Evolutionary conservation across 1,284 basidiomycete species (phyloP), one percentile per base, ranked within the genome.

Genomic region (Tilletia indica): DNA sequence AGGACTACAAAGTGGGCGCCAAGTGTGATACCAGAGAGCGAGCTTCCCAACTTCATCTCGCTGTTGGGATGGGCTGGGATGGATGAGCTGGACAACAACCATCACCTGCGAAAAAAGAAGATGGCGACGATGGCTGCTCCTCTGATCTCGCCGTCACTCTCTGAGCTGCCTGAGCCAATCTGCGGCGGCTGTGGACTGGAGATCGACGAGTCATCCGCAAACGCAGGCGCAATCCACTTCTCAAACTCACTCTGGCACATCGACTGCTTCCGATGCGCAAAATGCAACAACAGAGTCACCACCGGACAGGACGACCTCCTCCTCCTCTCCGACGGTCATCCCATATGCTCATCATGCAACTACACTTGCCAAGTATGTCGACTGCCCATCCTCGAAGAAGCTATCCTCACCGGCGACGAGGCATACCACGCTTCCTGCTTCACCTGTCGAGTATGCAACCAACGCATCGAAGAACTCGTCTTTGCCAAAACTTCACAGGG

Each of bases 391-490:
- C 74, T 74, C 68, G 78, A 78, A 39, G 74, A 79, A 84, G 95
- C 95, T 19, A 97, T 98, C 86, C 97, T 98, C 92, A 96, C 96
- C 14, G 85, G 96, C 71, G 94, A 99, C 85, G 96, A 98, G 85
- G 94, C 94, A 0, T 99, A 98, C 82, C 96, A 99, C 85, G 95
- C 96, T 2, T 92, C 95, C 78, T 99, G 96, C 87, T 99, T 99
- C 88, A 95, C 94, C 78, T 99, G 96, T 86, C 92, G 94, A 79
- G 92, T 94, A 49, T 99, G 96, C 87, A 90, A 91, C 83, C 91
- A 92, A 82, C 89, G 93, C 72, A 99, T 99, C 79, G 95, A 98
- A 85, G 96, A 99, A 84, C 90, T 99, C 69, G 93, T 98, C 71
- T 99, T 98, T 80, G 97, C 96, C 70, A 99, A 98, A 87, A 99